A percentile compares a stretch with the other conserved stretches of the same genome.
These are phyloP conservation scores for Backusella parvicylindrica DNA, from an alignment of 192 early-diverging fungal species.

Conservation along the genomic window DNA sequence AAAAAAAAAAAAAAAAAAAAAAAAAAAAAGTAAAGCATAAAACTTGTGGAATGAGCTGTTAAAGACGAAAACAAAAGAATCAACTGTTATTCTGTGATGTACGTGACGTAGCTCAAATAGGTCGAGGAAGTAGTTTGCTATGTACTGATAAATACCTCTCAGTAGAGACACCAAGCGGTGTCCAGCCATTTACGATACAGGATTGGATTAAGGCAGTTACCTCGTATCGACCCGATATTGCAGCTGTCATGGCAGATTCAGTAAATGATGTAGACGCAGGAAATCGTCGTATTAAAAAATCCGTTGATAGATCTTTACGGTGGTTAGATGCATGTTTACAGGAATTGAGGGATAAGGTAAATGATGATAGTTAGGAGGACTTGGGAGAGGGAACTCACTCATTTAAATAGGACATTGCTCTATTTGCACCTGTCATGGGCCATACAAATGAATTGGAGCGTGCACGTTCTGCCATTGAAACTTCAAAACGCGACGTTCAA, in stretches of 20 bases:
- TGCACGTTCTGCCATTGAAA: conserved; percentile 40
- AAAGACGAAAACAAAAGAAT: background rate
- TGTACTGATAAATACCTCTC: conserved; percentile 52
- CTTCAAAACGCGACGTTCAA: conserved; percentile 40
- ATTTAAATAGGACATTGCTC: conserved; percentile 22
- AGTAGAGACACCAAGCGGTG: conserved; percentile 43
- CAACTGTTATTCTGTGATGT: conserved; percentile 46
- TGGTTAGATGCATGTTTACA: conserved; percentile 45
- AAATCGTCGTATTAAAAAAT: conserved; percentile 38
- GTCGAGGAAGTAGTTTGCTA: conserved; percentile 20
- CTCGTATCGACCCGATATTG: conserved; percentile 46
- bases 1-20: background rate
- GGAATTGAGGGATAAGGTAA: conserved; percentile 30
- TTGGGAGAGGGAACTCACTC: background rate
- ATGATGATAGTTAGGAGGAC: background rate
- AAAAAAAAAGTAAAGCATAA: background rate
- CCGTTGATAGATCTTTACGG: conserved; percentile 44
- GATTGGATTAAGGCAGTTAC: conserved; percentile 38
- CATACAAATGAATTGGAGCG: conserved; percentile 44
- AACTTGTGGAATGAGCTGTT: background rate
- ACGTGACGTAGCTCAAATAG: conserved; percentile 38
- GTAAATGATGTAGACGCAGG: conserved; percentile 34
- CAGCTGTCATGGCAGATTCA: conserved; percentile 38
- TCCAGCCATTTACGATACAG: conserved; percentile 44
- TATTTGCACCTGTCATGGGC: conserved; percentile 51